Percentiles rank a stretch among this genome's conserved stretches.
phyloP scores from a whole-genome alignment of 345 rosid genomes.

The Cardiospermum halicacabum region DNA sequence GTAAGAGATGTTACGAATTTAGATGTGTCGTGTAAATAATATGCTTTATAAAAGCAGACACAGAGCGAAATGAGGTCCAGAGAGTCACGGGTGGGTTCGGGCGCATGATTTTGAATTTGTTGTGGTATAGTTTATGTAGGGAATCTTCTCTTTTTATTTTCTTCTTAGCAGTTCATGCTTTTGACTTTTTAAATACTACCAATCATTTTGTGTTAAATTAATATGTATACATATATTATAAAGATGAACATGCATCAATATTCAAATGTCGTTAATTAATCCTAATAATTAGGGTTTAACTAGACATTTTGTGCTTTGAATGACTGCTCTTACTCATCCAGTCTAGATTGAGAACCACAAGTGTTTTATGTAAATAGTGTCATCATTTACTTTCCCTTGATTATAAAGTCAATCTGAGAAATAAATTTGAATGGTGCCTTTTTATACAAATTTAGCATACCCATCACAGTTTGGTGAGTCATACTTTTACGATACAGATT shows the following conservation, averaged over 20 bases:
- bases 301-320: background rate
- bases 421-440: background rate
- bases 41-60: too few species aligned
- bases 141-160: background rate
- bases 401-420: background rate
- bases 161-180: background rate
- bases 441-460: background rate
- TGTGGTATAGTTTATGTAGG: background rate
- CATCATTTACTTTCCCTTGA: background rate
- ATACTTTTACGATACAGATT: background rate
- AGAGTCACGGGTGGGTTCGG: background rate
- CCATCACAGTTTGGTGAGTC: background rate
- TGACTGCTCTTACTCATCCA: background rate
- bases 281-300: background rate
- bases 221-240: background rate
- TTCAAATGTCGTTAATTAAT: background rate
- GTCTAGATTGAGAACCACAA: background rate
- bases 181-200: too few species aligned
- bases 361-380: too few species aligned
- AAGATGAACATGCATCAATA: background rate
- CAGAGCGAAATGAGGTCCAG: background rate
- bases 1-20: too few species aligned
- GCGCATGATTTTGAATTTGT: background rate
- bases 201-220: too few species aligned
- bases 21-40: too few species aligned